Evolutionary conservation across 257 asterid species (phyloP), one percentile per base, ranked within the genome.

Genomic region (Plantago elongata): DNA sequence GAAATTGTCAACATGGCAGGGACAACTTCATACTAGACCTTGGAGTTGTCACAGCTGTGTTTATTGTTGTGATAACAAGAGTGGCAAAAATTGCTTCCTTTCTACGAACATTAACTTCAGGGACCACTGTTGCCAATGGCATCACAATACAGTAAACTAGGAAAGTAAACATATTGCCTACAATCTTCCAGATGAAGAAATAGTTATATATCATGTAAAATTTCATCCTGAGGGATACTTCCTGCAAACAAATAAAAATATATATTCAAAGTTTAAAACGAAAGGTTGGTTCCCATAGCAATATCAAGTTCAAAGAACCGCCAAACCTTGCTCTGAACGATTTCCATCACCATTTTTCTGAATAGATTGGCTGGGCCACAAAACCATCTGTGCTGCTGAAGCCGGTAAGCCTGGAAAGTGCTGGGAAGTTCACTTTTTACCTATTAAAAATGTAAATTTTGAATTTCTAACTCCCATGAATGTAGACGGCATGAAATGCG

Each of bases 301-400:
- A 9, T 15, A 14, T 62, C 4, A 3, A 7, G 9, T 8, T 29
- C 13, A 14, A 7, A 52, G 7, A 38, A 45, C 60, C 22, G 11
- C 34, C 37, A 44, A 14, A 83, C 96, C 87, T 77, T 85, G 83
- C 80, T 83, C 61, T 75, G 85, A 7, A 75, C 69, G 48, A 88
- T 83, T 44, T 81, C 92, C 12, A 60, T 45, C 52, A 71, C 69
- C 84, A 78, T 85, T 74, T 88, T 85, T 11, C 83, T 58, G 79
- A 85, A 88, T 60, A 88, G 72, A 75, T 88, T 83, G 48, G 96
- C 94, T 7, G 96, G 96, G 13, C 94, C 95, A 62, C 83, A 84
- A 4, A 88, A 80, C 95, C 95, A 82, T 9, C 96, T 73, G 56
- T 85, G 89, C 77, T 88, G 96, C 68, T 85, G 95, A 61, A 79